Evolutionary conservation across 805 yeast genomes (phyloP).

Genomic region (Lipomyces starkeyi): DNA sequence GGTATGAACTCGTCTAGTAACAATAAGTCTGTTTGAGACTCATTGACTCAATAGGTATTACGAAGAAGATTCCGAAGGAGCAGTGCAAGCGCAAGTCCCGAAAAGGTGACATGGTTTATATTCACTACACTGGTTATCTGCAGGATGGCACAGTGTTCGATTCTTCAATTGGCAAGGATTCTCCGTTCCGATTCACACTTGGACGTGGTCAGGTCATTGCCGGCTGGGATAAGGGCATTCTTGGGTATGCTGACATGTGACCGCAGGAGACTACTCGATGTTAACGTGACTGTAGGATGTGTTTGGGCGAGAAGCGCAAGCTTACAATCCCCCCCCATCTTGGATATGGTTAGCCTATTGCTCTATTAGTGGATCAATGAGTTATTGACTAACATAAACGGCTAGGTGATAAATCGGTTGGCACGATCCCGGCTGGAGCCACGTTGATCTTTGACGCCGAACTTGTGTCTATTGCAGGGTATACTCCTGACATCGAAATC

Average conservation of each 20-base stretch:
- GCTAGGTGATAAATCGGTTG: slow-evolving; percentile 40
- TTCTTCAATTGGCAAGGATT: slow-evolving; percentile 65
- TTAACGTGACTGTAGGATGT: slow-evolving; percentile 55
- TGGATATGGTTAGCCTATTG: slow-evolving; percentile 65
- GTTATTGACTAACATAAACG: background rate
- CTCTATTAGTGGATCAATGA: slow-evolving; percentile 56
- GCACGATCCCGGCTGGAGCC: slow-evolving; percentile 78
- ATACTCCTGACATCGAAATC: slow-evolving; percentile 19
- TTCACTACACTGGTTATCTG: slow-evolving; percentile 80
- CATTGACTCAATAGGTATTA: slow-evolving; percentile 16
- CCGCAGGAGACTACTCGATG: background rate
- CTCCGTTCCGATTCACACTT: slow-evolving; percentile 72
- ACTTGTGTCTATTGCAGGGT: slow-evolving; percentile 56
- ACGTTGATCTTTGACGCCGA: slow-evolving; percentile 72
- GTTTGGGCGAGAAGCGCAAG: slow-evolving; percentile 85
- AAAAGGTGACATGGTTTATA: slow-evolving; percentile 70
- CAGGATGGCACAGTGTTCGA: slow-evolving; percentile 76
- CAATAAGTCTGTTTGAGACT: background rate
- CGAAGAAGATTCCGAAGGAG: slow-evolving; percentile 25
- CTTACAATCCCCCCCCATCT: slow-evolving; percentile 77
- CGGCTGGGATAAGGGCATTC: slow-evolving; percentile 91
- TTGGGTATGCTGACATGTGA: slow-evolving; percentile 47
- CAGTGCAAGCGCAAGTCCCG: slow-evolving; percentile 53
- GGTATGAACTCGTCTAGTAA: slow-evolving; percentile 10
- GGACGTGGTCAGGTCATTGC: slow-evolving; percentile 81